A percentile compares a stretch with the other conserved stretches of the same genome.
phyloP scores from a whole-genome alignment of 768 basidiomycete genomes.

The Floccularia luteovirens region DNA sequence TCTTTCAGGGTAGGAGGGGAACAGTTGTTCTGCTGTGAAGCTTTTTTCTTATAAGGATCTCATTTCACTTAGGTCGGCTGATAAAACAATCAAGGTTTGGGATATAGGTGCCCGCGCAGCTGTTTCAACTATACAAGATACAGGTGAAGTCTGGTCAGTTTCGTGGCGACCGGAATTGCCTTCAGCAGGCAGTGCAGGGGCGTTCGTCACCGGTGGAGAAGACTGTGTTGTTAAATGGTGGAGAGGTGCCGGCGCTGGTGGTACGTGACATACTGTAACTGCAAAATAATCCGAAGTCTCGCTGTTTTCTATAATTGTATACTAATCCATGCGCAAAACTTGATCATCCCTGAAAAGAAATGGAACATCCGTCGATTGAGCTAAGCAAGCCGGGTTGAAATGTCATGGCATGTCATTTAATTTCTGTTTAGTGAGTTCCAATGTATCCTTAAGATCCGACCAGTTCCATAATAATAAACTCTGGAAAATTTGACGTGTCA shows the following conservation, averaged over 20 bases:
- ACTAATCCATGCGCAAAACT: no score
- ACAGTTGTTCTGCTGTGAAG: constrained; percentile 1
- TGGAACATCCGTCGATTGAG: no score
- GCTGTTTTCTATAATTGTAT: constrained; percentile 7
- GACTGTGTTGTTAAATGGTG: constrained; percentile 74
- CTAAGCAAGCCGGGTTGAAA: no score
- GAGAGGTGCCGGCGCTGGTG: constrained; percentile 53
- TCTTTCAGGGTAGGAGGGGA: constrained; percentile 63
- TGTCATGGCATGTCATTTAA: no score
- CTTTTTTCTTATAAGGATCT: constrained; percentile 3
- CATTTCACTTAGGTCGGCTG: constrained; percentile 54
- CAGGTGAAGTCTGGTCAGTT: constrained; percentile 79
- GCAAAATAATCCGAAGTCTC: no score
- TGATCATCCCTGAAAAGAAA: no score
- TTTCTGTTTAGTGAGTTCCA: no score
- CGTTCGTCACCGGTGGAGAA: constrained; percentile 70
- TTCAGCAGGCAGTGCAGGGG: constrained; percentile 45
- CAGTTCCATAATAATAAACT: no score
- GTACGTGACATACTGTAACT: no score
- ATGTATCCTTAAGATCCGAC: no score
- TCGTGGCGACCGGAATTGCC: constrained; percentile 69
- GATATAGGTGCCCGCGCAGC: constrained; percentile 68
- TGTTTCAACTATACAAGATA: constrained; percentile 73
- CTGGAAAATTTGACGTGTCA: no score
- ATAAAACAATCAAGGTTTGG: constrained; percentile 85